phyloP scores from a whole-genome alignment of 768 basidiomycete species.

The Neoboletus brunneissimus region DNA sequence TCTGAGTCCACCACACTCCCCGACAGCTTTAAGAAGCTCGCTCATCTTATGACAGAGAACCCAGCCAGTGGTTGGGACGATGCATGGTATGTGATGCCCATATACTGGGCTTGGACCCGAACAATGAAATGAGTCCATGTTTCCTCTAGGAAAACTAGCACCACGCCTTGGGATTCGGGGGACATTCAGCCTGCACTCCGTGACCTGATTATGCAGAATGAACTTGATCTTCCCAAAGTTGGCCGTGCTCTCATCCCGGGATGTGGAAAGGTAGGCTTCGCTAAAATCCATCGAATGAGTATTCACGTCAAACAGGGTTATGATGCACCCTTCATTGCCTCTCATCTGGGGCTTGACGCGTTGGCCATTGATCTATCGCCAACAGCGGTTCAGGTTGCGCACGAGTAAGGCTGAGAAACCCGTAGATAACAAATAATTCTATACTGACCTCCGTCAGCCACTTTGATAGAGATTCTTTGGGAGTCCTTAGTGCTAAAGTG shows the following conservation, averaged over 20 bases:
- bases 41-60: constrained; percentile 6
- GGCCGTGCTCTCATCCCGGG: constrained; percentile 53
- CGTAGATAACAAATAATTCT: too few species aligned
- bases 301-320: constrained; percentile 19
- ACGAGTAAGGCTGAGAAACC: constrained; percentile 14
- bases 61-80: constrained; percentile 19
- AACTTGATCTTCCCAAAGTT: constrained; percentile 41
- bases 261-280: constrained; percentile 45
- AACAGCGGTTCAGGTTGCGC: constrained; percentile 16
- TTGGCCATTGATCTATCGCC: constrained; percentile 17
- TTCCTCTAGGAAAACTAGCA: constrained; percentile 39
- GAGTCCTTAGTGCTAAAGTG: neutral
- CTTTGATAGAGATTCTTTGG: neutral
- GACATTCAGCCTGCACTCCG: constrained; percentile 52
- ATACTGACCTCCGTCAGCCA: constrained; percentile 2
- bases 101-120: neutral
- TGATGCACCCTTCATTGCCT: constrained; percentile 17
- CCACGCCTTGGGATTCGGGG: constrained; percentile 66
- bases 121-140: neutral
- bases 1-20: neutral
- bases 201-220: constrained; percentile 47
- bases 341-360: constrained; percentile 16
- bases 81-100: constrained; percentile 11
- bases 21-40: neutral
- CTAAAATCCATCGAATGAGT: neutral